Conservation (phyloP, 139 green algal genomes). For the Nannochloris sp. region DNA sequence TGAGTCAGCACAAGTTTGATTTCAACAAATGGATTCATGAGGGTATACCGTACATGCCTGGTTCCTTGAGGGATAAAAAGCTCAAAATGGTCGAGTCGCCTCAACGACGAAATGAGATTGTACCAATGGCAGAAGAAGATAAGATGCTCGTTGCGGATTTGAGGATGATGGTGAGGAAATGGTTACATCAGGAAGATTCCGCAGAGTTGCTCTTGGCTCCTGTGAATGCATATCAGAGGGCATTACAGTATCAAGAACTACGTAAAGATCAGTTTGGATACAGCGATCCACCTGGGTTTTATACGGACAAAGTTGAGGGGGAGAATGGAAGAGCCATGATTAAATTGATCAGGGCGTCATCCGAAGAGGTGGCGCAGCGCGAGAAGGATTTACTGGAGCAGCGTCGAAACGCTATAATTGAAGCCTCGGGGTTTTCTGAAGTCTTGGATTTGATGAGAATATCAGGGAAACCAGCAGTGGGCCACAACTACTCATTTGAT, state of each 20-base stretch:
- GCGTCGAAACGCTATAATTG: slow-evolving; percentile 23
- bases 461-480: slow-evolving; percentile 39
- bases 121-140: slow-evolving; percentile 32
- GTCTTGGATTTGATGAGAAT: slow-evolving; percentile 52
- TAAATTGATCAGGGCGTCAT: slow-evolving; percentile 21
- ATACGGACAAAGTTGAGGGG: slow-evolving; percentile 14
- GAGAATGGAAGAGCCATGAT: slow-evolving; percentile 12
- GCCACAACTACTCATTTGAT: slow-evolving; percentile 59
- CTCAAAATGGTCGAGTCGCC: slow-evolving; percentile 1
- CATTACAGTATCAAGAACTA: slow-evolving; percentile 58
- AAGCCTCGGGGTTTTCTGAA: slow-evolving; percentile 26
- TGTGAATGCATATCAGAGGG: slow-evolving; percentile 43
- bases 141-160: slow-evolving; percentile 26
- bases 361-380: slow-evolving; percentile 10
- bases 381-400: slow-evolving; percentile 21
- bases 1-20: slow-evolving; percentile 60
- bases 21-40: slow-evolving; percentile 76
- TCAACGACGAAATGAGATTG: slow-evolving; percentile 15
- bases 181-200: slow-evolving; percentile 23
- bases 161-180: slow-evolving; percentile 28
- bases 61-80: slow-evolving; percentile 17
- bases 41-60: slow-evolving; percentile 55
- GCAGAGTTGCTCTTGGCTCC: slow-evolving; percentile 31
- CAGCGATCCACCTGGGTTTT: slow-evolving; percentile 30
- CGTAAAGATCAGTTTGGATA: slow-evolving; percentile 25